Base-by-base conservation (phyloP, 2,329 filamentous ascomycete genomes). In the Penicillium sp. region DNA sequence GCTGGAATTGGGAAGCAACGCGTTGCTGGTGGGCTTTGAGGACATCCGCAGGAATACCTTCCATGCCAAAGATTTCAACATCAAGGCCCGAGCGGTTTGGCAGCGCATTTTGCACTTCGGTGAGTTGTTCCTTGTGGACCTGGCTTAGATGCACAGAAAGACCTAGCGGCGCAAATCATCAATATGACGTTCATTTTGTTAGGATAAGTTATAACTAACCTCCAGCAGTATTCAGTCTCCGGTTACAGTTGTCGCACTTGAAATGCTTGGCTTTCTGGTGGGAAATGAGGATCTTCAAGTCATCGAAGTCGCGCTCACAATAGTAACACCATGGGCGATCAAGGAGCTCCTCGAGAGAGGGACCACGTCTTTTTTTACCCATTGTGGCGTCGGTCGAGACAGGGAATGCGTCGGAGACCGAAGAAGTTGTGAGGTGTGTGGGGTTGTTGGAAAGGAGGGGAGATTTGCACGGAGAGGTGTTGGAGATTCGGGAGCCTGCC, bases 231-330 rank as follows among this genome's bases (percentile, higher is more conserved):
- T 96, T 97, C 52, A 99, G 77, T 63, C 92, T 83, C 61, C 94
- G 85, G 49, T 87, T 87, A 73, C 94, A 99, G 77, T 88, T 81
- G 66, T 96, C 90, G 77, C 94, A 99, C 76, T 96, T 97, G 81
- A 96, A 97, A 75, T 99, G 94, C 76, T 97, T 97, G n/a, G 93
- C 92, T 73, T 97, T 97, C 70, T 97, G 94, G 74, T 99, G 94
- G 54, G 90, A 92, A 65, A 96, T 95, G 61, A 99, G 85, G 64
- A 97, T 91, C 79, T 96, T 97, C 43, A 96, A 75, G 73, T 99
- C 94, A 74, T 97, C 92, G 72, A 97, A 99, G 76, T 97, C 93
- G 78, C 93, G 89, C 76, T 99, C 94, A 87, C 94, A 99, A 79
- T 99, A 99, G 78, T 96, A 99, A 79, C 94, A 99, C 92, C 92